Base-by-base conservation (phyloP, 2,329 filamentous ascomycete genomes). In the Fusarium fujikuroi region DNA sequence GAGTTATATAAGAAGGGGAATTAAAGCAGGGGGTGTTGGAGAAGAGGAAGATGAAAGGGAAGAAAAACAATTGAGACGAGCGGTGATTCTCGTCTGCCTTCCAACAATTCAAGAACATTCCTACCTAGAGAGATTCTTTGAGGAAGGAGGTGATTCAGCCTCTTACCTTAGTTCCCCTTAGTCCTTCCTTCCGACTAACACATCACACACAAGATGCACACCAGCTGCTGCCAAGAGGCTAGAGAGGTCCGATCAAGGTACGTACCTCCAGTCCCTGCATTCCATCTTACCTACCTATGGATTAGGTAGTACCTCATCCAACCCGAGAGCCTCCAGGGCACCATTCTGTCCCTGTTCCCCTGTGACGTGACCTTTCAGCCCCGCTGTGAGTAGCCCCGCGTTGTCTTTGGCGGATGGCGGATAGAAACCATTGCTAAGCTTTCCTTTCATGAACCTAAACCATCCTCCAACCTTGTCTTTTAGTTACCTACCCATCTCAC, bases 351-450 rank as follows among this genome's bases (percentile, higher is more conserved):
- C 66, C 66, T 46, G 34, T 57, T 40, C 40, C 61, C 66, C 67
- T 69, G 70, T 75, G 74, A 76, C 74, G 75, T 77, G 74, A 75
- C 62, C 44, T 61, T 32, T 64, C 58, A 65, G 75, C 75, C 75
- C 76, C 74, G 74, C 76, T 76, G 67, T 61, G 58, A 52, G 49
- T 19, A 65, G 76, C 75, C 75, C 75, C 75, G 74, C 76, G 76
- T 68, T 69, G 53, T 46, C 40, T 58, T 58, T 28, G 42, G 30
- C 43, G 57, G 21, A 52, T 36, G 42, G 40, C 49, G 57, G 21
- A 52, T 54, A 39, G 52, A 57, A 52, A 52, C 32, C 49, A 67
- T 52, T 60, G 54, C 47, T 66, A 39, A 70, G 63, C 63, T 69
- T 69, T 66, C 54, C 43, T 36, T 61, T 61, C 34, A 42, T 54